Evolutionary conservation across 208 protist genomes (phyloP).

Genomic region (Spongospora subterranea): DNA sequence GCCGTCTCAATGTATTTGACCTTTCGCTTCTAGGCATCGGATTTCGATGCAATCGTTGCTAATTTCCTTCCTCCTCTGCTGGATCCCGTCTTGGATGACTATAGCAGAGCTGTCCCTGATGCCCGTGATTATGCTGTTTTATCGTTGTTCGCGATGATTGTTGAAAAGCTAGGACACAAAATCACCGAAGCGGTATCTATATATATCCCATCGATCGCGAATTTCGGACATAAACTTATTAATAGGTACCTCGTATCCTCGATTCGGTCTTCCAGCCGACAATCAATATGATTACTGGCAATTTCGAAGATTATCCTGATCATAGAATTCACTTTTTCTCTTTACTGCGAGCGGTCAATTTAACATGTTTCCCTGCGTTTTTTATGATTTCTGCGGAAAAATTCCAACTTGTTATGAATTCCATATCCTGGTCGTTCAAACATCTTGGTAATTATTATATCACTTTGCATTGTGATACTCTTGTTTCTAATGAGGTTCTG

Average conservation of each 20-base stretch:
- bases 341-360: conserved; percentile 92
- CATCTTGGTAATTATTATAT: conserved; percentile 75
- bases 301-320: conserved; percentile 91
- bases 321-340: conserved; percentile 96
- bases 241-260: conserved; percentile 83
- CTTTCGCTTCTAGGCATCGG: too few relatives aligned
- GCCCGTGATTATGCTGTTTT: conserved; percentile 92
- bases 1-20: too few relatives aligned
- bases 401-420: conserved; percentile 87
- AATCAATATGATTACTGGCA: conserved; percentile 94
- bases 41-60: conserved; percentile 68
- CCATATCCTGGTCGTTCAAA: conserved; percentile 96
- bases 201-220: not conserved
- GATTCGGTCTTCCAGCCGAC: conserved; percentile 94
- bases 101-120: conserved; percentile 83
- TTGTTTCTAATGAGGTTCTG: not conserved
- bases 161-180: conserved; percentile 83
- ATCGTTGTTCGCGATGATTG: conserved; percentile 84
- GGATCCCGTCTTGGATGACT: conserved; percentile 93
- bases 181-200: conserved; percentile 61
- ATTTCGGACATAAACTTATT: not conserved
- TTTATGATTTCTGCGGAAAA: conserved; percentile 73
- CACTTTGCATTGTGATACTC: not conserved
- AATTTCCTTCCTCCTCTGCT: conserved; percentile 91
- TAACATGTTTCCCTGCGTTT: conserved; percentile 83